These are phyloP conservation scores for Chlamydomonas sp. DNA, from an alignment of 139 green algal genomes.

Conservation along the genomic window DNA sequence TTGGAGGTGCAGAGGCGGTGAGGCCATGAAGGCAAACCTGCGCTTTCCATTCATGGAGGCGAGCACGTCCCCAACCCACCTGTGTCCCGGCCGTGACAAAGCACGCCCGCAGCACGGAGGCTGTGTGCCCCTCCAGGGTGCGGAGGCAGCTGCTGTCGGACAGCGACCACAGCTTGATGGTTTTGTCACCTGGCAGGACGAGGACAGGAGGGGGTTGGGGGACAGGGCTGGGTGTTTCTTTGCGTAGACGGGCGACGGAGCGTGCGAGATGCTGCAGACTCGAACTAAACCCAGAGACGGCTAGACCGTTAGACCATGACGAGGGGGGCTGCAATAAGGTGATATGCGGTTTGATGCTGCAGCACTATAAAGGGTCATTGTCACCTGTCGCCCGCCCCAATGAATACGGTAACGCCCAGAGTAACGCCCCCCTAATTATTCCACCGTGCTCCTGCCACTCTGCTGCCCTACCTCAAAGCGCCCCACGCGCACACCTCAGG, in stretches of 20 bases:
- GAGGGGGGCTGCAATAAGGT: too few species aligned
- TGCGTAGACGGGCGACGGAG: background rate
- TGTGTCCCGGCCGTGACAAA: constrained; percentile 88
- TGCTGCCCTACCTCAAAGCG: too few species aligned
- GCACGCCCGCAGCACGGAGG: constrained; percentile 80
- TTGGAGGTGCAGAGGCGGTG: too few species aligned
- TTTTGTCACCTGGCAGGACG: constrained; percentile 76
- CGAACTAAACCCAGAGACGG: background rate
- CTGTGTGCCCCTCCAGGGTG: constrained; percentile 93
- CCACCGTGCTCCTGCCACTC: too few species aligned
- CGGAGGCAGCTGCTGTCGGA: constrained; percentile 85
- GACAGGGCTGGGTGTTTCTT: background rate
- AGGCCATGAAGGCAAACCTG: too few species aligned
- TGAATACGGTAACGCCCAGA: background rate
- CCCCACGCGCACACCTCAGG: too few species aligned
- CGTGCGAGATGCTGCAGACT: background rate
- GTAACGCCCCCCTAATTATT: too few species aligned
- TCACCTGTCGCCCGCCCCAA: too few species aligned
- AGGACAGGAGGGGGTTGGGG: background rate
- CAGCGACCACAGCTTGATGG: constrained; percentile 90
- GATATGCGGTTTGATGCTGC: too few species aligned
- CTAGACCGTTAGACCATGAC: too few species aligned
- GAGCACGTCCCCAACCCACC: constrained; percentile 24
- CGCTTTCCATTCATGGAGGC: too few species aligned
- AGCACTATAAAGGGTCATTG: too few species aligned